Conservation (phyloP, 148 eudicot genomes). For the Cornus kousa region DNA sequence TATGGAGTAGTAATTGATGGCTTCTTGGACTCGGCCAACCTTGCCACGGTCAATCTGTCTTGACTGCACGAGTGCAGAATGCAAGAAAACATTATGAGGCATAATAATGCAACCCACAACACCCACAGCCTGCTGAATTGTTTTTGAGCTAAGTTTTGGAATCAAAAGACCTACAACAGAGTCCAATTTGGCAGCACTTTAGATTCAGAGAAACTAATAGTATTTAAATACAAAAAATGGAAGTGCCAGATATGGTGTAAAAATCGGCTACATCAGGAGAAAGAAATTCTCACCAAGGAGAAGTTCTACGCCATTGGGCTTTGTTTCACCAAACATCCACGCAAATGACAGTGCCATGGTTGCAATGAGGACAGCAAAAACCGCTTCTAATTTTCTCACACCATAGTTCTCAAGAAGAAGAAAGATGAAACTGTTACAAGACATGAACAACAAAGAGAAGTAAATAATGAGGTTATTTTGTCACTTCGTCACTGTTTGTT, state of each 20-base stretch:
- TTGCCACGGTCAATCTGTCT: slow-evolving; percentile 73
- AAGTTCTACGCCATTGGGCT: slow-evolving; percentile 81
- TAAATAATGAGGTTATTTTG: background rate
- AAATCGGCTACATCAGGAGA: background rate
- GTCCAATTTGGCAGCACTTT: slow-evolving; percentile 3
- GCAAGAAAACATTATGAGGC: slow-evolving; percentile 98
- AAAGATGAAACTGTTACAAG: slow-evolving; percentile 68
- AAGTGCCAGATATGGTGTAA: background rate
- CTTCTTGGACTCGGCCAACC: slow-evolving; percentile 76
- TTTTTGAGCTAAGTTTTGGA: slow-evolving; percentile 86
- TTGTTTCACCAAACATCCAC: slow-evolving; percentile 97
- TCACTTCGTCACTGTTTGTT: background rate
- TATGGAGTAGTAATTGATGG: slow-evolving; percentile 81
- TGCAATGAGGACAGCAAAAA: slow-evolving; percentile 90
- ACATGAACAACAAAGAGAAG: slow-evolving; percentile 2
- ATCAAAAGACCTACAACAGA: slow-evolving; percentile 60
- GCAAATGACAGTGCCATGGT: slow-evolving; percentile 91
- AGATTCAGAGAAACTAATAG: background rate
- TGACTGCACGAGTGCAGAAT: slow-evolving; percentile 95
- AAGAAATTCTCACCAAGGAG: slow-evolving; percentile 53
- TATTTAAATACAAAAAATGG: background rate
- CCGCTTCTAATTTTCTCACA: slow-evolving; percentile 93
- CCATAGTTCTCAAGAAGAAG: slow-evolving; percentile 91
- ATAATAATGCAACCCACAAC: slow-evolving; percentile 96
- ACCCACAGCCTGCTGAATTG: slow-evolving; percentile 94